phyloP scores from a whole-genome alignment of 139 green algal genomes.

The Volvox reticuliferus region DNA sequence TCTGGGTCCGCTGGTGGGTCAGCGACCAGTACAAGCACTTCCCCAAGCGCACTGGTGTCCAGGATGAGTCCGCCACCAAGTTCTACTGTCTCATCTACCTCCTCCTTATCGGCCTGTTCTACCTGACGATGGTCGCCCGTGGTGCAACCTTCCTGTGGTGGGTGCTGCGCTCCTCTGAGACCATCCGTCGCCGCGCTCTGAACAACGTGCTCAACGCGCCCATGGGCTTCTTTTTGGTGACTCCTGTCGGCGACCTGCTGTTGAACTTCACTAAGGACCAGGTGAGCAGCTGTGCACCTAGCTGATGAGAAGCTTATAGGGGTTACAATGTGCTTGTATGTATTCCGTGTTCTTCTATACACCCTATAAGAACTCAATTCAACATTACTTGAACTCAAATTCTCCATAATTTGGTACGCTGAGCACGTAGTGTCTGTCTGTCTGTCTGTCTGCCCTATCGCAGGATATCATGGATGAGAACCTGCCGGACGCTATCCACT shows the following conservation, averaged over 20 bases:
- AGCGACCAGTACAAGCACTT: constrained; percentile 40
- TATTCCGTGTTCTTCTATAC: too few relatives aligned
- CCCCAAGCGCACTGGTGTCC: background rate
- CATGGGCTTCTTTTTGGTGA: constrained; percentile 76
- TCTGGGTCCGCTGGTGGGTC: constrained; percentile 62
- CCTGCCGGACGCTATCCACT: constrained; percentile 73
- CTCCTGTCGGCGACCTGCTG: constrained; percentile 75
- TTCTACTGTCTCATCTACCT: constrained; percentile 68
- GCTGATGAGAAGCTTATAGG: too few relatives aligned
- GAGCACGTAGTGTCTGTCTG: too few relatives aligned
- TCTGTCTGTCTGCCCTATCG: background rate
- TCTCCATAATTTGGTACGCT: too few relatives aligned
- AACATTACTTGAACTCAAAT: too few relatives aligned
- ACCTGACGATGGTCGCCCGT: constrained; percentile 70
- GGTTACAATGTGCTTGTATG: too few relatives aligned
- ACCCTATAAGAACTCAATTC: too few relatives aligned
- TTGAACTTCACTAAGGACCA: constrained; percentile 73
- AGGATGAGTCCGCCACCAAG: constrained; percentile 15
- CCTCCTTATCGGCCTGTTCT: constrained; percentile 56
- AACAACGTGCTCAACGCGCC: constrained; percentile 65
- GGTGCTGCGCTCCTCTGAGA: constrained; percentile 59
- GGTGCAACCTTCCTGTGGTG: constrained; percentile 62
- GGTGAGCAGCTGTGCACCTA: background rate
- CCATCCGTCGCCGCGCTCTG: constrained; percentile 7
- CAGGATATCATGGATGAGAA: constrained; percentile 77